Conservation (phyloP, 257 asterid species). For the Solanum chmielewskii region DNA sequence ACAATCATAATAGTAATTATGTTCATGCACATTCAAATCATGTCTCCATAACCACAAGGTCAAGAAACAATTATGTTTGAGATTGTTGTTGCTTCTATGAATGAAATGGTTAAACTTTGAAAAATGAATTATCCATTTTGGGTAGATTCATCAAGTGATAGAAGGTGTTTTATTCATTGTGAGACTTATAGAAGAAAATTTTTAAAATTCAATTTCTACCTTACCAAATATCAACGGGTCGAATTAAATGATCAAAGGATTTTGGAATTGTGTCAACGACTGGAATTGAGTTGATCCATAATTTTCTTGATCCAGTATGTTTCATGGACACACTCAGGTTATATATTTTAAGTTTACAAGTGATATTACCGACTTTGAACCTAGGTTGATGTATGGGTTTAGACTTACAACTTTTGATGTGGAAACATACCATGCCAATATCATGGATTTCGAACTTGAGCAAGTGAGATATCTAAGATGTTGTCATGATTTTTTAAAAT, state of each 20-base stretch:
- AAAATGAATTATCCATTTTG: constrained; percentile 50
- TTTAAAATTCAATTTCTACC: constrained; percentile 16
- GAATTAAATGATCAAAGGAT: constrained; percentile 60
- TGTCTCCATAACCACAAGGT: too few relatives aligned
- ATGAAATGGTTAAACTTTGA: constrained; percentile 44
- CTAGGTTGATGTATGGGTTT: too few relatives aligned
- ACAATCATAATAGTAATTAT: too few relatives aligned
- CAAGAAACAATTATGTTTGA: neutral
- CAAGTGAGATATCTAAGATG: neutral
- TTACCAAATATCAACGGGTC: constrained; percentile 23
- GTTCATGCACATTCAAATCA: too few relatives aligned
- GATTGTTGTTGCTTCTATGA: constrained; percentile 29
- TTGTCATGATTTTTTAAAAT: neutral
- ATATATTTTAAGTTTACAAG: neutral
- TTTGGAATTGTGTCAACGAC: constrained; percentile 43
- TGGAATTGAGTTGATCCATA: constrained; percentile 36
- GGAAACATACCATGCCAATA: neutral
- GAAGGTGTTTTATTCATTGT: constrained; percentile 25
- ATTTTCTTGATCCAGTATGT: constrained; percentile 45
- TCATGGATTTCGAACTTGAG: neutral
- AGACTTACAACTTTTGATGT: neutral
- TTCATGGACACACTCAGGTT: neutral
- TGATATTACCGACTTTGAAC: neutral
- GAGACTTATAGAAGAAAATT: constrained; percentile 44
- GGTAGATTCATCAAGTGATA: constrained; percentile 30